A percentile compares a stretch with the other conserved stretches of the same genome.
These are phyloP conservation scores for Vaccinium myrtillus DNA, from an alignment of 148 eudicot genomes.

Conservation along the genomic window DNA sequence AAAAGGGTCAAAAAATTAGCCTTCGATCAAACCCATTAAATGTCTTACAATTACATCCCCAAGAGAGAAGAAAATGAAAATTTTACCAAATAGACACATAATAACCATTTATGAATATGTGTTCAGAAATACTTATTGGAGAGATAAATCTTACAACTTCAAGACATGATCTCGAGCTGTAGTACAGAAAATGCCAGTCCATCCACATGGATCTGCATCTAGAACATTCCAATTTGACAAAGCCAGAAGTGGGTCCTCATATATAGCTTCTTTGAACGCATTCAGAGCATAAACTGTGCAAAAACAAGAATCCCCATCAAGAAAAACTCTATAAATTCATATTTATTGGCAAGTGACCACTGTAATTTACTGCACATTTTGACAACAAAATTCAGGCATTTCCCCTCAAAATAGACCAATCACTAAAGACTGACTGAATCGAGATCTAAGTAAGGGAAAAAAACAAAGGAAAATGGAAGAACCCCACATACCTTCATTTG, in stretches of 20 bases:
- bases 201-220: constrained; percentile 82
- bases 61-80: not conserved
- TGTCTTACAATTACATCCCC: not conserved
- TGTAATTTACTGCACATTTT: constrained; percentile 6
- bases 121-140: not conserved
- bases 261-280: constrained; percentile 82
- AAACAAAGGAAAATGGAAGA: not conserved
- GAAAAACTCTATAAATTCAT: not conserved
- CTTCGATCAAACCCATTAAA: not conserved
- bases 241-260: constrained; percentile 78
- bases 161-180: constrained; percentile 52
- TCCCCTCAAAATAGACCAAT: not conserved
- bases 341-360: not conserved
- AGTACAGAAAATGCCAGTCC: constrained; percentile 79
- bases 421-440: constrained; percentile 5
- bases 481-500: constrained; percentile 53
- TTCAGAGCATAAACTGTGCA: constrained; percentile 65
- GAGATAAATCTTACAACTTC: constrained; percentile 59
- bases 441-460: constrained; percentile 37
- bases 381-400: constrained; percentile 4
- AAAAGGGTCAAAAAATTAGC: not conserved
- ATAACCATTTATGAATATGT: not conserved
- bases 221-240: constrained; percentile 81
- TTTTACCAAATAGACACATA: constrained; percentile 5
- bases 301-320: constrained; percentile 20